phyloP scores from a whole-genome alignment of 805 yeast species.

The Diddensiella transvaalensis region DNA sequence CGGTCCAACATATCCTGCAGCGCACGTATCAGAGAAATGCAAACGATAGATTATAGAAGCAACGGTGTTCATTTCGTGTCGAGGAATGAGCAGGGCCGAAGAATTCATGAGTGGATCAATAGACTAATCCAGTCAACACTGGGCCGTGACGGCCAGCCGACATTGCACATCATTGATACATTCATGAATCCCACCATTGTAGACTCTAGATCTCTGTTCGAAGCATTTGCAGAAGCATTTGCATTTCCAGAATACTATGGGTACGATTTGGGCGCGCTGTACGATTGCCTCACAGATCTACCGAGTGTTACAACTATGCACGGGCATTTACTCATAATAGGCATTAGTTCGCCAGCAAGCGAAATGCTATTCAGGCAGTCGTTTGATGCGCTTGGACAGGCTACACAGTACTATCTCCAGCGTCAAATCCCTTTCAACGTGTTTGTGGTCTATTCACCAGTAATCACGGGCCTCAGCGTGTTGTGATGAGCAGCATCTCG shows the following conservation, averaged over 20 bases:
- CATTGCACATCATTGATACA: background rate
- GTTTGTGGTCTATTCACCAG: background rate
- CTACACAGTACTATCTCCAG: background rate
- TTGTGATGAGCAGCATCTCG: no score
- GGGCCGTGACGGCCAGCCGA: background rate
- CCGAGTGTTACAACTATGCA: background rate
- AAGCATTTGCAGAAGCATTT: background rate
- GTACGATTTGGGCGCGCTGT: background rate
- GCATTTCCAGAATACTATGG: slow-evolving; percentile 1
- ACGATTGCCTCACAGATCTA: background rate
- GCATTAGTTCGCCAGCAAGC: background rate
- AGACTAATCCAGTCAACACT: background rate
- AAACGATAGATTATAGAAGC: background rate
- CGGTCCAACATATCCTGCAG: no score
- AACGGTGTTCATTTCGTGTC: background rate
- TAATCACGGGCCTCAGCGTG: background rate
- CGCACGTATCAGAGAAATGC: no score
- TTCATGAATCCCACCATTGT: background rate
- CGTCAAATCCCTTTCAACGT: background rate
- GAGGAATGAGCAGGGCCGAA: background rate
- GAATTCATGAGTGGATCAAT: background rate
- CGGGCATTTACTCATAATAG: background rate
- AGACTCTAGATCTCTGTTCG: background rate
- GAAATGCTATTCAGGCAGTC: background rate
- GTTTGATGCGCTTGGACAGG: background rate